Evolutionary conservation across 2,329 filamentous ascomycete species (phyloP), one percentile per base, ranked within the genome.

Genomic region (Davidsoniella virescens): DNA sequence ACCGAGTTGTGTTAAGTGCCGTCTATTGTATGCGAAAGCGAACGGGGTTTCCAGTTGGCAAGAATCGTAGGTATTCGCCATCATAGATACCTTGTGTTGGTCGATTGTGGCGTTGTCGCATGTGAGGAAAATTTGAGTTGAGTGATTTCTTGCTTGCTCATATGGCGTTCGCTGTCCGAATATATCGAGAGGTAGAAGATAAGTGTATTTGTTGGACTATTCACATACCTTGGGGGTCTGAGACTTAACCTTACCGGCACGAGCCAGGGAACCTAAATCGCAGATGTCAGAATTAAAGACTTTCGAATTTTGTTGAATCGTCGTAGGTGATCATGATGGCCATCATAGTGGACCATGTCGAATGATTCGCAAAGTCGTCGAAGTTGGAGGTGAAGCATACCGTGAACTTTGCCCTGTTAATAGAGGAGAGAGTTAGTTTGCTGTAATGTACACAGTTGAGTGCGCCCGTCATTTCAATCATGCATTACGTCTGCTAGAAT

Each of bases 201-300:
- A n/a, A 3, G 9, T n/a, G 23, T 10, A 18, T 10, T 47, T 39
- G 14, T 23, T n/a, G 17, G 20, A 5, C 12, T 9, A 8, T 33
- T 33, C 26, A 70, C 77, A 70, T 77, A 87, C 84, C 80, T 90
- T 88, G 65, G 84, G 84, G 62, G 84, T 90, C 73, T 90, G 85
- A 73, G 85, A 90, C 84, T 94, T 93, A 81, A 94, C 87, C 80
- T 94, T 94, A 76, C 87, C 87, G 74, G 80, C 77, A 80, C 81
- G 80, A 68, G 79, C 81, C 70, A 87, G 80, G 63, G 82, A 53
- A 53, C 52, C 52, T 53, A 37, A 25, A 44, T 8, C 26, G 25
- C 17, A 52, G 16, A 37, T 26, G 44, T 52, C 44, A 49, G 42
- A 48, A 46, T 51, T 33, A 37, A 18, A 43, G 26, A 4, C 14